These are phyloP conservation scores for Alternaria solani DNA, from an alignment of 2,329 filamentous ascomycete species.

Conservation along the genomic window DNA sequence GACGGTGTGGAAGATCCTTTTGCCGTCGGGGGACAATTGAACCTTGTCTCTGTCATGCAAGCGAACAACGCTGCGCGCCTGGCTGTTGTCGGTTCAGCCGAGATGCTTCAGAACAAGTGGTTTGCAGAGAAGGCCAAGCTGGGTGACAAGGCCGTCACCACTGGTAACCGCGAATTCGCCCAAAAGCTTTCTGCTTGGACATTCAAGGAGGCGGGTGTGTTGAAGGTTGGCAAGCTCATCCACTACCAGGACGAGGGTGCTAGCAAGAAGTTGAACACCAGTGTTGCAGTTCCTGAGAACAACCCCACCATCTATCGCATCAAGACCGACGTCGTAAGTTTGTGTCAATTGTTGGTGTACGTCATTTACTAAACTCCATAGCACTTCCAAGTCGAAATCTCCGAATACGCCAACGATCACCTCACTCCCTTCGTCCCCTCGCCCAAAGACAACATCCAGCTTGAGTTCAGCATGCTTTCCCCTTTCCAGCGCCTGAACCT, in stretches of 20 bases:
- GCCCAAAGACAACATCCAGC: conserved; percentile 77
- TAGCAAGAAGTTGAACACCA: conserved; percentile 54
- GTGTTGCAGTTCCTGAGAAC: conserved; percentile 54
- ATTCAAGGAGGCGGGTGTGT: conserved; percentile 90
- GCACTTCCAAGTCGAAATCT: conserved; percentile 88
- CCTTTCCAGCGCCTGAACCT: conserved; percentile 92
- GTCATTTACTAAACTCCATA: conserved; percentile 49
- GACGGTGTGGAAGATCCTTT: conserved; percentile 80
- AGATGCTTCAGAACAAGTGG: conserved; percentile 89
- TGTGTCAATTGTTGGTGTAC: neutral
- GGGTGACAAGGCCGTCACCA: conserved; percentile 65
- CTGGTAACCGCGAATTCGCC: conserved; percentile 85
- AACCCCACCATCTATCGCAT: conserved; percentile 93
- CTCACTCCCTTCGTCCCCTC: conserved; percentile 78
- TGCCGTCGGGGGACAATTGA: conserved; percentile 82
- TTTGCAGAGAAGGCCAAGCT: conserved; percentile 77
- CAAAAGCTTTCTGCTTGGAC: conserved; percentile 90
- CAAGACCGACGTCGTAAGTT: conserved; percentile 93
- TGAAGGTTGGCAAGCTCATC: conserved; percentile 83
- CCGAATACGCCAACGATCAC: conserved; percentile 79
- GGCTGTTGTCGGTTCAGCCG: conserved; percentile 82
- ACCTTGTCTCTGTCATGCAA: conserved; percentile 85
- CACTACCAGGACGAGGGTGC: conserved; percentile 72
- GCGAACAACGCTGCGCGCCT: conserved; percentile 93
- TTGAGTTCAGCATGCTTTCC: conserved; percentile 98